phyloP scores from a whole-genome alignment of 1,139 yeast genomes.

The Pichia sp. region DNA sequence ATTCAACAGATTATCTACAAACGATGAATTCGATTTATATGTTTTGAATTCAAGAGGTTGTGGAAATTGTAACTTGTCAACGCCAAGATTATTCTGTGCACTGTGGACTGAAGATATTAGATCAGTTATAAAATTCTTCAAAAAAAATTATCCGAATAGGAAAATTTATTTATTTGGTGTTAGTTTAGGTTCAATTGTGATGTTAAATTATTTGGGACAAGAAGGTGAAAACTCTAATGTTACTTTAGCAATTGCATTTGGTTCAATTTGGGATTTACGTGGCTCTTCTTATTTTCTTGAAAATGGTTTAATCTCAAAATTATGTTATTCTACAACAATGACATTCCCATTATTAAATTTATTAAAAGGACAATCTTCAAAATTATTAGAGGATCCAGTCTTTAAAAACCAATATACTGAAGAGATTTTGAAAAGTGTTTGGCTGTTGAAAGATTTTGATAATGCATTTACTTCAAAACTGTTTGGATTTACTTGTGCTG shows the following conservation, averaged over 20 bases:
- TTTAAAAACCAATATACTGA: constrained; percentile 28
- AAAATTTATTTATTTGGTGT: constrained; percentile 74
- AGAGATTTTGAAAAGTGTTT: constrained; percentile 13
- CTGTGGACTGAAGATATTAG: constrained; percentile 68
- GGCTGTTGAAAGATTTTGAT: constrained; percentile 57
- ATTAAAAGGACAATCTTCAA: constrained; percentile 54
- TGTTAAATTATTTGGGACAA: constrained; percentile 74
- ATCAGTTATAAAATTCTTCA: constrained; percentile 46
- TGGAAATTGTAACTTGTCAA: constrained; percentile 71
- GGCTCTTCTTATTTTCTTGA: constrained; percentile 48
- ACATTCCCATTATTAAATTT: constrained; percentile 58
- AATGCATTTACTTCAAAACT: constrained; percentile 62
- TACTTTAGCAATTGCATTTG: constrained; percentile 61
- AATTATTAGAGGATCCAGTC: constrained; percentile 38
- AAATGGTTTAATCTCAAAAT: constrained; percentile 51
- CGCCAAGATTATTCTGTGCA: constrained; percentile 71
- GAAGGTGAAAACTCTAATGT: constrained; percentile 50
- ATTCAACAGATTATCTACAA: constrained; percentile 32
- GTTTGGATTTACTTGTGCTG: constrained; percentile 64
- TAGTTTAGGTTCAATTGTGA: constrained; percentile 80
- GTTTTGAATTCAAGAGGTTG: constrained; percentile 85
- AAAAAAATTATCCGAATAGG: constrained; percentile 56
- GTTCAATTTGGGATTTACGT: constrained; percentile 81
- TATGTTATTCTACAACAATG: constrained; percentile 60
- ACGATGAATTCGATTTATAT: constrained; percentile 50